phyloP scores from a whole-genome alignment of 139 green algal genomes.

The Micractinium sp. region DNA sequence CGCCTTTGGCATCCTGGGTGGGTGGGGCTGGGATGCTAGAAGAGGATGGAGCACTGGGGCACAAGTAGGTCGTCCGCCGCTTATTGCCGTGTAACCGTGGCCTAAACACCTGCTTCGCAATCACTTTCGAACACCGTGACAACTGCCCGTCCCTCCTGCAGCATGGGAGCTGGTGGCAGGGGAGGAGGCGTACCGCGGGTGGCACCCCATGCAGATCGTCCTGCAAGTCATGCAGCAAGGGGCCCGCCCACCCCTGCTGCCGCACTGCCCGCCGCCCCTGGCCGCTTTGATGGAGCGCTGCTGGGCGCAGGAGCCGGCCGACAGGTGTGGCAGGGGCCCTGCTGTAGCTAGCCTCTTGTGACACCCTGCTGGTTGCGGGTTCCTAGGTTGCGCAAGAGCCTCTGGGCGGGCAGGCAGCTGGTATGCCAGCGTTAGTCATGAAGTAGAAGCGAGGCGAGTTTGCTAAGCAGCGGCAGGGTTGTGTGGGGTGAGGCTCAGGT shows the following conservation, averaged over 20 bases:
- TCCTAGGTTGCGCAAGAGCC: no score
- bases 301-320: conserved; percentile 10
- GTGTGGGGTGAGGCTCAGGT: no score
- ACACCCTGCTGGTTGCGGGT: no score
- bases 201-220: conserved; percentile 30
- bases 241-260: conserved; percentile 5
- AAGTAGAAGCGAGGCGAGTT: no score
- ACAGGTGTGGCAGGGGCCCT: not conserved
- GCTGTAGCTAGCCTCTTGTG: not conserved
- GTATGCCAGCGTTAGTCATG: no score
- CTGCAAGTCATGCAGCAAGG: conserved; percentile 20
- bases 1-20: conserved; percentile 50
- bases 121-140: not conserved
- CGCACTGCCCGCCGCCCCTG: conserved; percentile 17
- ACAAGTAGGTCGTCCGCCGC: no score
- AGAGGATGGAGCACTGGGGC: no score
- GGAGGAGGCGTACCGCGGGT: conserved; percentile 1
- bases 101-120: no score
- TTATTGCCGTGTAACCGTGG: no score
- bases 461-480: no score
- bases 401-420: no score
- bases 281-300: conserved; percentile 6
- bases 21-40: not conserved
- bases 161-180: conserved; percentile 29
- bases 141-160: not conserved